Base-by-base conservation (phyloP, 495 filamentous ascomycete genomes). In the Talaromyces nanjingensis region DNA sequence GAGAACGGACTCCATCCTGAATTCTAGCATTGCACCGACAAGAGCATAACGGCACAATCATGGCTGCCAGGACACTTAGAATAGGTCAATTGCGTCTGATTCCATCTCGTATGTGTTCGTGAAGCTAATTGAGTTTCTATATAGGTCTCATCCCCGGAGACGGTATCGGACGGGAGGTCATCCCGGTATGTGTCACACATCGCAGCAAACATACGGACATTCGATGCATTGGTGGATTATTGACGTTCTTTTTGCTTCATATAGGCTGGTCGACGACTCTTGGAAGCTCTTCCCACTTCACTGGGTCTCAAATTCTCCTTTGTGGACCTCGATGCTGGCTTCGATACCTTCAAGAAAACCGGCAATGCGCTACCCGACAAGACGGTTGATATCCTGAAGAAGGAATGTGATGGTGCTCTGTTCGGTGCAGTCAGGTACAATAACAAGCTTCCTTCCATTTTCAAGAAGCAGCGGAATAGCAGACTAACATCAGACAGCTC, bases 151-250 rank as follows among this genome's bases (percentile, higher is more conserved):
- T 98, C 70, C 91, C 94, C 74, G 94, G 94, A 74, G 94, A 98
- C 80, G 94, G 94, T 75, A 98, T 98, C 76, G 94, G 94, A 74
- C 91, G 90, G 71, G 94, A 98, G 79, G 94, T 98, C 74, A 97
- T 98, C 77, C 96, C 96, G 67, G 82, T 84, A 74, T 65, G 77
- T 70, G 31, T 37, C 54, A 20, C 24, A 11, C 49, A 1, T 6
- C 20, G 25, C 2, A 27, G 11, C 20, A 27, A 53, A 25, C 9
- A 29, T 29, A 11, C 27, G 6, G 11, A 55, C 20, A 47, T 20
- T 47, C 4, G 7, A 3, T 47, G 9, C n/a, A 7, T 18, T 18
- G 45, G 5, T 8, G 6, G 2, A 66, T 2, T 67, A 66, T 66
- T 65, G 58, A 39, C 47, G 42, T 54, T 49, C 1, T 22, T 6